Conservation (phyloP, 176 grass and related monocot species). For the Avena atlantica region DNA sequence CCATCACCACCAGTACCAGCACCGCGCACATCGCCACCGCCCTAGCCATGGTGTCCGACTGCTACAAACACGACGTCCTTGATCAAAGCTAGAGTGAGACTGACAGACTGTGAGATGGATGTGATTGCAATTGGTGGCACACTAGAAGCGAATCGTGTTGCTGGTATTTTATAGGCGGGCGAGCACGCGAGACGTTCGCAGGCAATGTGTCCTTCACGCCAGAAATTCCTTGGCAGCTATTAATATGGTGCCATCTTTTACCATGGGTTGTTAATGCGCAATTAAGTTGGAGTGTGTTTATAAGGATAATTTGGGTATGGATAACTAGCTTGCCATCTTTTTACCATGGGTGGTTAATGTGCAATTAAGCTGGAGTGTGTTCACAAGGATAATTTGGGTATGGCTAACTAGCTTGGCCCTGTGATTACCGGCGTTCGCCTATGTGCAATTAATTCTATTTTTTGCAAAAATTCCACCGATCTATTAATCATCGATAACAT, state of each 20-base stretch:
- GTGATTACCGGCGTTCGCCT: no score
- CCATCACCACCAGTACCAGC: background rate
- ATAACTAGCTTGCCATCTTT: background rate
- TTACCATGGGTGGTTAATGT: background rate
- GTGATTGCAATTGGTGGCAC: background rate
- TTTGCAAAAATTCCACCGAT: no score
- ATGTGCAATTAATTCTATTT: no score
- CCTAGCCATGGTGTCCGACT: constrained; percentile 17
- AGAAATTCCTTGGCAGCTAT: background rate
- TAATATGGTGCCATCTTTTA: background rate
- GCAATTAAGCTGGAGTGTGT: background rate
- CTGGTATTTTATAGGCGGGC: background rate
- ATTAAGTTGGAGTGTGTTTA: background rate
- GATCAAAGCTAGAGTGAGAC: background rate
- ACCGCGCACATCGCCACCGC: background rate
- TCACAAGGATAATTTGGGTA: background rate
- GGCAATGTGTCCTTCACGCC: background rate
- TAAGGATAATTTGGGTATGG: background rate
- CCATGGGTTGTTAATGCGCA: background rate
- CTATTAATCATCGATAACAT: no score
- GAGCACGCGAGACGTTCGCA: background rate
- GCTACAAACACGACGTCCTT: background rate
- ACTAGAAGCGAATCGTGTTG: background rate
- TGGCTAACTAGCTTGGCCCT: background rate
- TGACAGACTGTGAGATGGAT: background rate